Percentiles rank a stretch among this genome's conserved stretches.
These are phyloP conservation scores for Nothophytophthora sp. DNA, from an alignment of 352 stramenopile species.

Conservation along the genomic window DNA sequence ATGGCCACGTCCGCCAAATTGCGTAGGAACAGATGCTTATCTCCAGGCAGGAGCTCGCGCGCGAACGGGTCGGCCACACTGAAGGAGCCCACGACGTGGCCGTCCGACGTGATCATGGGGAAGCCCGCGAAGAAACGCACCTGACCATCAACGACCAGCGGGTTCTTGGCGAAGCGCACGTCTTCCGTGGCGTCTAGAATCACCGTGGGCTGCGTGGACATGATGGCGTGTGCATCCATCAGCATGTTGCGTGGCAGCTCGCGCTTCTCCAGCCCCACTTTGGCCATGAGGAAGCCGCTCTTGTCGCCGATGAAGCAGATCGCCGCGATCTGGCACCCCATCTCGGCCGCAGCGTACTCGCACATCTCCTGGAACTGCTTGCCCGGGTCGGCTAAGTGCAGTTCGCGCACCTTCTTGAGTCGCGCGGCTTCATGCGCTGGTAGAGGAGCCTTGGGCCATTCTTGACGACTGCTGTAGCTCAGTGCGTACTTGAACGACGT, in stretches of 20 bases:
- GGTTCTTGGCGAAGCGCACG: conserved; percentile 80
- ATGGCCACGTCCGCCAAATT: conserved; percentile 81
- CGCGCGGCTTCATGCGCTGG: conserved; percentile 62
- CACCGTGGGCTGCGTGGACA: conserved; percentile 74
- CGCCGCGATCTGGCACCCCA: conserved; percentile 80
- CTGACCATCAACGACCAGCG: conserved; percentile 69
- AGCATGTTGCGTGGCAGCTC: conserved; percentile 81
- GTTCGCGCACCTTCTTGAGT: conserved; percentile 68
- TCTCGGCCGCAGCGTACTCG: conserved; percentile 79
- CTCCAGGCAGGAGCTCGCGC: conserved; percentile 66
- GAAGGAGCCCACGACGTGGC: conserved; percentile 69
- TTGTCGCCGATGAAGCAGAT: conserved; percentile 88
- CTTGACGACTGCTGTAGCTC: conserved; percentile 78
- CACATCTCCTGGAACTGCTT: conserved; percentile 89
- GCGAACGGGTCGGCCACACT: conserved; percentile 78
- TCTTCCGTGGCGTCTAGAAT: conserved; percentile 83
- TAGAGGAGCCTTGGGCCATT: conserved; percentile 81
- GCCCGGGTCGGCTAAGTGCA: conserved; percentile 77
- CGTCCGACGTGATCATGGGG: conserved; percentile 71
- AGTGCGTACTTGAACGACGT: conserved; percentile 81
- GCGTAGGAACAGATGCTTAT: conserved; percentile 85
- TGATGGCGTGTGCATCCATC: conserved; percentile 81
- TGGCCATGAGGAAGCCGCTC: conserved; percentile 84
- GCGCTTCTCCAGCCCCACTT: conserved; percentile 72
- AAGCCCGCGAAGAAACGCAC: conserved; percentile 87